phyloP scores from a whole-genome alignment of 2,329 filamentous ascomycete genomes.

The Scolecobasidium constrictum region DNA sequence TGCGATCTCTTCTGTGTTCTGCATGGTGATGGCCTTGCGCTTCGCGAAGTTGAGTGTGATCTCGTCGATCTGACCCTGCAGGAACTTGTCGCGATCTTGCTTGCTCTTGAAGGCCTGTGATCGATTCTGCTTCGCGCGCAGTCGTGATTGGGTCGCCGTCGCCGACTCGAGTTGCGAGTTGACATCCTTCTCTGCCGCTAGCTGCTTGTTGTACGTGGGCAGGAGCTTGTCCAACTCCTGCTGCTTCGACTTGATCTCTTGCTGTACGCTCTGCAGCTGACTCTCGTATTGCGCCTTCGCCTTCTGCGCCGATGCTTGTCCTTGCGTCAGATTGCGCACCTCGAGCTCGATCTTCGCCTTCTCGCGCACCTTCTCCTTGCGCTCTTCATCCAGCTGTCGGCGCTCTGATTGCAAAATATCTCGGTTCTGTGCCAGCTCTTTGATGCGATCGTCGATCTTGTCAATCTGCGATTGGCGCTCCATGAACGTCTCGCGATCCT shows the following conservation, averaged over 20 bases:
- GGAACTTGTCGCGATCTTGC: constrained; percentile 72
- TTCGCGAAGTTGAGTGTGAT: constrained; percentile 64
- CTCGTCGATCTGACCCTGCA: constrained; percentile 71
- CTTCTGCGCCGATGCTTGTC: constrained; percentile 67
- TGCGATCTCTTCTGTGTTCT: constrained; percentile 72
- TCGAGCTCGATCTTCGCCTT: constrained; percentile 81
- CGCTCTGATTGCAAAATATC: constrained; percentile 79
- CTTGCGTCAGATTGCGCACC: constrained; percentile 71
- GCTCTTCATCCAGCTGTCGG: constrained; percentile 78
- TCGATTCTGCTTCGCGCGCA: constrained; percentile 87
- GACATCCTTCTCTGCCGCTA: constrained; percentile 59
- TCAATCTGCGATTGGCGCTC: constrained; percentile 70
- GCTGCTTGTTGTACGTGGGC: constrained; percentile 65
- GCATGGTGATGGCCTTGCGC: constrained; percentile 74
- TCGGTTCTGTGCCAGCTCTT: constrained; percentile 68
- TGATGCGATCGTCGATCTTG: constrained; percentile 67
- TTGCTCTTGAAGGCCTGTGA: constrained; percentile 82
- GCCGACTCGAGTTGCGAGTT: constrained; percentile 64
- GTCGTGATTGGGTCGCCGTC: constrained; percentile 62
- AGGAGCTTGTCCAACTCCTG: constrained; percentile 62
- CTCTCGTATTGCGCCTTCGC: constrained; percentile 58
- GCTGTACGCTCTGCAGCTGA: constrained; percentile 61
- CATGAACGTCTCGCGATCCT: constrained; percentile 64
- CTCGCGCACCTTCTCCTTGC: constrained; percentile 66
- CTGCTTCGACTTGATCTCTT: constrained; percentile 67